Evolutionary conservation across 208 protist species (phyloP), one percentile per base, ranked within the genome.

Genomic region (Trypanosoma cruzi): DNA sequence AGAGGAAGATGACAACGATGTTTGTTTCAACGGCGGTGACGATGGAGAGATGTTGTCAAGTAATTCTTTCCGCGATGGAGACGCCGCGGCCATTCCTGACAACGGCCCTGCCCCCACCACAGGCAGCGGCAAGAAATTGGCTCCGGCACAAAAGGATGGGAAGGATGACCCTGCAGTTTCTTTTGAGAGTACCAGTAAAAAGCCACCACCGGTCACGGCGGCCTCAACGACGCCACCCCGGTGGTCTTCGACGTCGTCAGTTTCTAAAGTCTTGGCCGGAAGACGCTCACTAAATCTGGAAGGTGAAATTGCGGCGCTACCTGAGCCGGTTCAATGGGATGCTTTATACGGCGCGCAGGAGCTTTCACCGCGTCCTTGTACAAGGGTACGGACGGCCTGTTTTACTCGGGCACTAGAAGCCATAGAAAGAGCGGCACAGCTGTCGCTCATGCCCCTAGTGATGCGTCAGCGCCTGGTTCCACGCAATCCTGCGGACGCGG

Each of bases 191-290:
- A 22, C 58, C 22, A 14, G 7, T 34, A 14, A 18, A 44, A 2
- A 5, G 4, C 48, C 55, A 54, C 24, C 50, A 7, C 13, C 49
- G 42, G 4, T 20, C 16, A 37, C 37, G 67, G 10, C 16, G 56
- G 20, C 28, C 29, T 13, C 60, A 28, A 6, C 67, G n/a, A 32
- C 28, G 36, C 4, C 58, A 37, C 24, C n/a, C 28, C 44, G 37
- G 42, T 3, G 34, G 22, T 26, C 26, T 11, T 24, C 26, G 14
- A 37, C 54, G 26, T 50, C 69, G 14, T 71, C 75, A 11, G 66
- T 90, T 24, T 85, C 86, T 16, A 85, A 92, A 65, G 80, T 92
- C 2, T 90, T 80, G 11, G 73, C 89, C 52, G 92, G 89, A 73
- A 95, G 78, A 44, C 82, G 77, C 14, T 85, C 85, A 2, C 84